Conservation (phyloP, 2,329 filamentous ascomycete genomes). For the Colletotrichum sp. region DNA sequence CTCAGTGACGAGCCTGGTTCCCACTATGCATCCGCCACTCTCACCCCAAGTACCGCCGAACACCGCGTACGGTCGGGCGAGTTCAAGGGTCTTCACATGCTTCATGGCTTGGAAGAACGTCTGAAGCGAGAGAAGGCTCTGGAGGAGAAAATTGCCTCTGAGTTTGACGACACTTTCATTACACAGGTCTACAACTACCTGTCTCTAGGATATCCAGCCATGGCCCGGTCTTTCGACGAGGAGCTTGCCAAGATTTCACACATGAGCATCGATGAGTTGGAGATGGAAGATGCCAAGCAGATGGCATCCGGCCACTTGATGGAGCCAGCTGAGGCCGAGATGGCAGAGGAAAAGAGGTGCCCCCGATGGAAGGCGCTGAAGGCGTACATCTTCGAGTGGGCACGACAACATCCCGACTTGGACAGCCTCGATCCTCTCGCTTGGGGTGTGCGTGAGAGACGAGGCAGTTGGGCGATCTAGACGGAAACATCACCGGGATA, state of each 20-base stretch:
- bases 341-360: conserved; percentile 56
- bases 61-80: conserved; percentile 31
- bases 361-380: conserved; percentile 84
- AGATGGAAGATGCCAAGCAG: conserved; percentile 68
- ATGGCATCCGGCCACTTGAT: conserved; percentile 76
- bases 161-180: conserved; percentile 84
- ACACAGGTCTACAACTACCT: conserved; percentile 98
- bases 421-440: conserved; percentile 61
- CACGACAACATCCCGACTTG: conserved; percentile 80
- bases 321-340: conserved; percentile 50
- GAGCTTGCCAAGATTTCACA: conserved; percentile 83
- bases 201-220: conserved; percentile 87
- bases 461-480: conserved; percentile 73
- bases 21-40: conserved; percentile 25
- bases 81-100: conserved; percentile 51
- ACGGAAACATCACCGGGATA: not conserved
- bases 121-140: conserved; percentile 53
- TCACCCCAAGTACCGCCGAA: conserved; percentile 26
- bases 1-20: conserved; percentile 45
- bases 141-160: conserved; percentile 59
- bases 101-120: conserved; percentile 56
- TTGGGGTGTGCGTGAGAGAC: conserved; percentile 70
- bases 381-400: conserved; percentile 88
- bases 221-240: conserved; percentile 81
- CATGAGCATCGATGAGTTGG: conserved; percentile 70